A percentile compares a stretch with the other conserved stretches of the same genome.
Evolutionary conservation across 495 filamentous ascomycete genomes (phyloP).

Genomic region (Chaetomium fimeti): DNA sequence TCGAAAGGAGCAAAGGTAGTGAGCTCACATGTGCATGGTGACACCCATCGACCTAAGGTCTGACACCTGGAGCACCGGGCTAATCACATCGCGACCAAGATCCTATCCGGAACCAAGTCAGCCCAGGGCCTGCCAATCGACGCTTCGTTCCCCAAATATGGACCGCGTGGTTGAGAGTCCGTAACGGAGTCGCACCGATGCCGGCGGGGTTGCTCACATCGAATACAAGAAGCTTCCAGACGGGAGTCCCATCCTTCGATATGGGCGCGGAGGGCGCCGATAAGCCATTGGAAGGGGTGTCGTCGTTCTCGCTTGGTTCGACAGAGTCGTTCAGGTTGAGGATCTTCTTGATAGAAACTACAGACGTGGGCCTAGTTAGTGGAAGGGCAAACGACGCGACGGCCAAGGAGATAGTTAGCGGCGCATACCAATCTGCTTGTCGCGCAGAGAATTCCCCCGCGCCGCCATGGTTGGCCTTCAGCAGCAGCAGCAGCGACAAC

Average conservation of each 20-base stretch:
- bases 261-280: constrained; percentile 73
- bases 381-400: not conserved
- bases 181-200: not conserved
- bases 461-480: constrained; percentile 41
- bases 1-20: not conserved
- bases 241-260: constrained; percentile 80
- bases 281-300: constrained; percentile 61
- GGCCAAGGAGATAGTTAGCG: constrained; percentile 36
- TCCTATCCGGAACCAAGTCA: constrained; percentile 41
- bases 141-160: too few relatives aligned
- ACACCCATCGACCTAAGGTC: constrained; percentile 91
- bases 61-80: constrained; percentile 89
- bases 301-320: constrained; percentile 52
- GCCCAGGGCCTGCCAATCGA: constrained; percentile 11
- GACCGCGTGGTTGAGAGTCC: too few relatives aligned
- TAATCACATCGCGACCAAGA: constrained; percentile 69
- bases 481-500: not conserved
- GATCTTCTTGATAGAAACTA: constrained; percentile 93
- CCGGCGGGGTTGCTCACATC: constrained; percentile 27
- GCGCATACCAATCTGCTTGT: constrained; percentile 88
- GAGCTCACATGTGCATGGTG: constrained; percentile 79
- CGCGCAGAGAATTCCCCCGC: constrained; percentile 75
- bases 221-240: constrained; percentile 51
- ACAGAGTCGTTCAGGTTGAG: constrained; percentile 86
- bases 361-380: constrained; percentile 23